Evolutionary conservation across 495 filamentous ascomycete species (phyloP).

Genomic region (Hyaloscypha hepaticicola): DNA sequence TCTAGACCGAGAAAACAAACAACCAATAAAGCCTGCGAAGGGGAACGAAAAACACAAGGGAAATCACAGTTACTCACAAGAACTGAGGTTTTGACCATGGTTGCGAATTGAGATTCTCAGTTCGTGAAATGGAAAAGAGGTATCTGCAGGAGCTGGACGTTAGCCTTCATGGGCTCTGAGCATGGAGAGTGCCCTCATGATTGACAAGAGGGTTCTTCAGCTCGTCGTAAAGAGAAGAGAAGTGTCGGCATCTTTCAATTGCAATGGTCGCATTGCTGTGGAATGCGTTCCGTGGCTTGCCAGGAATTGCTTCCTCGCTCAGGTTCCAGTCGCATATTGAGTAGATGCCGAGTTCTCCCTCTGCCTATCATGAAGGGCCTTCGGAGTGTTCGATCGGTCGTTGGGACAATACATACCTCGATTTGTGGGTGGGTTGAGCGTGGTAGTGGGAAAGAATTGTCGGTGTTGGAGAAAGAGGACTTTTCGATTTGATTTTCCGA

Average conservation of each 20-base stretch:
- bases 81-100: slow-evolving; percentile 97
- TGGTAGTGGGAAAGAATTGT: slow-evolving; percentile 6
- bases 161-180: slow-evolving; percentile 86
- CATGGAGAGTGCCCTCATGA: slow-evolving; percentile 88
- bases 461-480: slow-evolving; percentile 7
- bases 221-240: slow-evolving; percentile 71
- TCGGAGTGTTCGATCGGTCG: background rate
- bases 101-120: slow-evolving; percentile 82
- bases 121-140: slow-evolving; percentile 68
- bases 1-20: too few species aligned
- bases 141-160: slow-evolving; percentile 63
- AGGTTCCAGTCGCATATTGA: slow-evolving; percentile 20
- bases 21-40: background rate
- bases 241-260: slow-evolving; percentile 59
- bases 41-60: background rate
- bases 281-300: too few species aligned
- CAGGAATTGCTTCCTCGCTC: background rate
- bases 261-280: slow-evolving; percentile 13
- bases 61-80: slow-evolving; percentile 50
- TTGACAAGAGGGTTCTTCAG: slow-evolving; percentile 81
- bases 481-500: slow-evolving; percentile 1
- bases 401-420: slow-evolving; percentile 33
- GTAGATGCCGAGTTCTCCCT: slow-evolving; percentile 35
- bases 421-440: slow-evolving; percentile 8
- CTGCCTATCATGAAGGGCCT: slow-evolving; percentile 35